Conservation (phyloP, 306 rosid genomes). For the Sesbania bispinosa region DNA sequence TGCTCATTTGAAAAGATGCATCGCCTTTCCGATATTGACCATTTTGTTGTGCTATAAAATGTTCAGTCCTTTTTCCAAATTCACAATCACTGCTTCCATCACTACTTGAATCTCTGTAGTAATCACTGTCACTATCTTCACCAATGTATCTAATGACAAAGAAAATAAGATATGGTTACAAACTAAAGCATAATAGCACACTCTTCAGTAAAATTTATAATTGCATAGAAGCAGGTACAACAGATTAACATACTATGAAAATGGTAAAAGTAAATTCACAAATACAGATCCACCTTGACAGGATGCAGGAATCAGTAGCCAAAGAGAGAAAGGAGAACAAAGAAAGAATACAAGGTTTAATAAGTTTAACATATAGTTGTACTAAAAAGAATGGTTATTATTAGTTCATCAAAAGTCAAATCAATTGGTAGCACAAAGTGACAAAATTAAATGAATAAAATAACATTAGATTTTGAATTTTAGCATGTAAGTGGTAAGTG, state of each 20-base stretch:
- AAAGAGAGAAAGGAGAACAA: neutral
- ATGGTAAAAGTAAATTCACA: neutral
- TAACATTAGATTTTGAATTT: neutral
- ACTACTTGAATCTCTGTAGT: constrained; percentile 70
- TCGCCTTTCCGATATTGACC: constrained; percentile 34
- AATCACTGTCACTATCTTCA: constrained; percentile 66
- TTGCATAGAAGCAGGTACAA: neutral
- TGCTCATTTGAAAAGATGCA: constrained; percentile 31
- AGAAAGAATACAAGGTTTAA: neutral
- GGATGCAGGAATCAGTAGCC: neutral
- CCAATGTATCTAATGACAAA: constrained; percentile 44
- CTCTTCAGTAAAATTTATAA: neutral
- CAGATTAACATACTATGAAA: neutral
- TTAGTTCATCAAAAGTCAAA: neutral
- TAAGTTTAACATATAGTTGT: neutral
- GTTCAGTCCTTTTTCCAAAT: constrained; percentile 38
- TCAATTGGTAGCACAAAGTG: neutral
- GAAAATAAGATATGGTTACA: constrained; percentile 17
- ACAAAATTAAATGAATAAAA: neutral
- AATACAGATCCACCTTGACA: neutral
- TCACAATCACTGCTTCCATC: constrained; percentile 82
- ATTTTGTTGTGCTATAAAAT: constrained; percentile 18
- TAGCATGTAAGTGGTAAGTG: neutral
- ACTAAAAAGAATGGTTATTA: neutral
- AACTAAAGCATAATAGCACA: neutral